These are phyloP conservation scores for Blastobotrys malaysiensis DNA, from an alignment of 1,139 yeast species.

Conservation along the genomic window DNA sequence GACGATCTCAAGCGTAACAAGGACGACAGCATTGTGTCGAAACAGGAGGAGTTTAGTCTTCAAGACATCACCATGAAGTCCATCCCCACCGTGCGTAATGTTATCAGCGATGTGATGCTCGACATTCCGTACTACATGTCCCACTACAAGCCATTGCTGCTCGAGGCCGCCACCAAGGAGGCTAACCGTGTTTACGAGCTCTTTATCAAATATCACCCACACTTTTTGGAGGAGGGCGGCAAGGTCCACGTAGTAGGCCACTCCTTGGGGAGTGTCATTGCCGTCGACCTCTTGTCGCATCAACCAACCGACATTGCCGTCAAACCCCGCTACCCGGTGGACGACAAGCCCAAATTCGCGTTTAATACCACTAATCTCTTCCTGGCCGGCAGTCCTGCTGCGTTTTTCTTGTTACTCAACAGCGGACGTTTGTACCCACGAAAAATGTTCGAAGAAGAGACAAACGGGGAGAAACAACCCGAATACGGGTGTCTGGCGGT, in stretches of 20 bases:
- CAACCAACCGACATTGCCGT: constrained; percentile 42
- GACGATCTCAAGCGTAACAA: constrained; percentile 25
- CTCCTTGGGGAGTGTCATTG: constrained; percentile 83
- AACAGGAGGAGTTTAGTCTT: constrained; percentile 47
- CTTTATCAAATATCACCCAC: constrained; percentile 61
- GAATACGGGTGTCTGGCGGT: constrained; percentile 40
- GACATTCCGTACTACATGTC: constrained; percentile 88
- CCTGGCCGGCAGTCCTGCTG: constrained; percentile 85
- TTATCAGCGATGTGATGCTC: constrained; percentile 79
- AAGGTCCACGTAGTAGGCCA: constrained; percentile 83
- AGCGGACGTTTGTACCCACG: constrained; percentile 27
- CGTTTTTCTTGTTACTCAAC: constrained; percentile 50
- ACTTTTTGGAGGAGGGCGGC: constrained; percentile 51
- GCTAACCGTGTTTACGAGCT: constrained; percentile 62
- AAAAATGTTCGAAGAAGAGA: constrained; percentile 16
- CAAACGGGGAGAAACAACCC: constrained; percentile 5
- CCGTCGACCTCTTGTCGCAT: constrained; percentile 64
- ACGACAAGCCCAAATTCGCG: constrained; percentile 33
- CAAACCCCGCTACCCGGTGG: constrained; percentile 4
- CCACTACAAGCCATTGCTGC: constrained; percentile 55
- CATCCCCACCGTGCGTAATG: constrained; percentile 65
- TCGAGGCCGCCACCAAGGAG: constrained; percentile 60
- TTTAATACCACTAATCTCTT: constrained; percentile 74
- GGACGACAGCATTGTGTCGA: constrained; percentile 16
- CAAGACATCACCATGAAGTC: constrained; percentile 77